Base-by-base conservation (phyloP, 2,329 filamentous ascomycete genomes). In the Beauveria brongniartii region DNA sequence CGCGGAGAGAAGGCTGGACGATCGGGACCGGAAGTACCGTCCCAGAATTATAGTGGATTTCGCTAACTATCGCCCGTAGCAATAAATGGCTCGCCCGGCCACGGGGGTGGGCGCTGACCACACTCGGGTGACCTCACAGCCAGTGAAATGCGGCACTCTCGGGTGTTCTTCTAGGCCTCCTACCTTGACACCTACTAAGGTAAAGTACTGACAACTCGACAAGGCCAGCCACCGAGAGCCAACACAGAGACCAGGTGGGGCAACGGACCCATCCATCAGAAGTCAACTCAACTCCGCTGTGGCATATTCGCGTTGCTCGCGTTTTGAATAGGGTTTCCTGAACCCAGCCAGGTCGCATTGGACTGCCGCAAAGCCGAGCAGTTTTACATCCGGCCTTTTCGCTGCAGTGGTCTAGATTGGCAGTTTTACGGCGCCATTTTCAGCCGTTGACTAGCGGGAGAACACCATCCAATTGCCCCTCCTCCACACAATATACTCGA, bases 1-100 rank as follows among this genome's bases (percentile, higher is more conserved):
- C 58, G 47, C 58, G 58, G 58, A 55, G 51, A 55, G 46, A 34
- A 57, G 58, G 58, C 43, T 55, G 58, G 58, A 48, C 10, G 47
- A 55, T 55, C 58, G 58, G 58, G 43, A 55, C 58, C 58, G 58
- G 58, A 41, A 43, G 58, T 55, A 30, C 51, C 44, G 58, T 50
- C 43, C 12, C 43, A 41, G 51, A 41, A 55, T 40, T 54, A 26
- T 37, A 53, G 57, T 59, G 57, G 48, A 47, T 46, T 46, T 41
- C 48, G 20, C n/a, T 47, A 22, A 5, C 34, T 47, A 22, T 10
- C 34, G 16, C 34, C 34, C 34, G 20, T 37, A 22, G 41, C 30
- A 14, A 20, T 20, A 58, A 59, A 59, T 54, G 57, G 57, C 57
- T 59, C 57, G 57, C 57, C 50, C 57, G 57, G 57, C 40, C 26